Conservation (phyloP, 495 filamentous ascomycete genomes). For the Aspergillus heteromorphus region DNA sequence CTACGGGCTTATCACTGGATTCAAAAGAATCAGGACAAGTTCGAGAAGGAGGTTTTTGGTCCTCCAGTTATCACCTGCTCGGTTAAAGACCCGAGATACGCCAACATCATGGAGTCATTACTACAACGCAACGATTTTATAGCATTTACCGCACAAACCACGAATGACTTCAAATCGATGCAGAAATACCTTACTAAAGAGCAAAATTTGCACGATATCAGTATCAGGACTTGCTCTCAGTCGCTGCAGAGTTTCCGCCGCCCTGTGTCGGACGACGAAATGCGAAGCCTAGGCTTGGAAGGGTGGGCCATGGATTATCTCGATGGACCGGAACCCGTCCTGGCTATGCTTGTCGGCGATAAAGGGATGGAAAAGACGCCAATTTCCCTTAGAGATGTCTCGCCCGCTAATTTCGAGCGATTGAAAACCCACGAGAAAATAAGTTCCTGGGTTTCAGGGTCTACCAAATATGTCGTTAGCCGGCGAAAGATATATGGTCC, state of each 20-base stretch:
- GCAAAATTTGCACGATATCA: slow-evolving; percentile 59
- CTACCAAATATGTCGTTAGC: slow-evolving; percentile 50
- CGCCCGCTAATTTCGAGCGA: slow-evolving; percentile 54
- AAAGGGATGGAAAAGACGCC: slow-evolving; percentile 60
- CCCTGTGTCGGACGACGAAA: slow-evolving; percentile 49
- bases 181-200: slow-evolving; percentile 31
- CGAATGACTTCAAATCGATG: slow-evolving; percentile 67
- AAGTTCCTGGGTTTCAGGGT: slow-evolving; percentile 57
- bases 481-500: slow-evolving; percentile 72
- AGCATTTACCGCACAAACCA: slow-evolving; percentile 71
- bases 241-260: slow-evolving; percentile 46
- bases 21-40: slow-evolving; percentile 60
- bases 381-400: slow-evolving; percentile 56
- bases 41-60: slow-evolving; percentile 78
- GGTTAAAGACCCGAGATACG: slow-evolving; percentile 68
- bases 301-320: slow-evolving; percentile 73
- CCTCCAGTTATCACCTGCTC: slow-evolving; percentile 80
- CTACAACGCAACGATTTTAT: slow-evolving; percentile 58
- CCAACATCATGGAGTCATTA: slow-evolving; percentile 67
- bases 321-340: slow-evolving; percentile 74
- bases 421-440: slow-evolving; percentile 48
- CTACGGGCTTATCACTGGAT: slow-evolving; percentile 75
- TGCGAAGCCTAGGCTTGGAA: slow-evolving; percentile 63
- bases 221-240: slow-evolving; percentile 52
- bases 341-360: slow-evolving; percentile 78